A percentile compares a stretch with the other conserved stretches of the same genome.
These are phyloP conservation scores for Phytopythium montanum DNA, from an alignment of 352 stramenopile genomes.

Conservation along the genomic window DNA sequence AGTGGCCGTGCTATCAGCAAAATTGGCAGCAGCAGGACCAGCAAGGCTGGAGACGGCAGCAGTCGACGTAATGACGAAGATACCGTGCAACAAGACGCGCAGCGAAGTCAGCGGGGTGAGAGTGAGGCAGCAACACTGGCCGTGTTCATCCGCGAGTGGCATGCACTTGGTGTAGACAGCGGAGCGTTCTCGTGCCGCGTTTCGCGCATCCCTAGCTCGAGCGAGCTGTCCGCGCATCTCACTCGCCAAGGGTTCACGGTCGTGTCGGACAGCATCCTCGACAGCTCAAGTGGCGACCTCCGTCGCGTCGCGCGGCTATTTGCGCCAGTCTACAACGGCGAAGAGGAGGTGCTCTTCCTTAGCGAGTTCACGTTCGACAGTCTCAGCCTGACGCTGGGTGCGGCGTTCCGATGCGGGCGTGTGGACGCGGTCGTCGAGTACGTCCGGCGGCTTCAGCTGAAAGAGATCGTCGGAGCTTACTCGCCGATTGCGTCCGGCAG, in stretches of 20 bases:
- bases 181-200: slow-evolving; percentile 67
- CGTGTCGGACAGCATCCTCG: slow-evolving; percentile 36
- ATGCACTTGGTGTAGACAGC: slow-evolving; percentile 32
- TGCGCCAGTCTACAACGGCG: slow-evolving; percentile 27
- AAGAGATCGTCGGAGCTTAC: slow-evolving; percentile 69
- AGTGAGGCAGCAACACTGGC: background rate
- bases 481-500: slow-evolving; percentile 16
- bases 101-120: background rate
- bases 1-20: background rate
- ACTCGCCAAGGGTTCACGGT: slow-evolving; percentile 43
- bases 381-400: slow-evolving; percentile 55
- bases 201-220: slow-evolving; percentile 35
- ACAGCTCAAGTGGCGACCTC: slow-evolving; percentile 18
- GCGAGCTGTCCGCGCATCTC: slow-evolving; percentile 44
- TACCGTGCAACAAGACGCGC: slow-evolving; percentile 4
- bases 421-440: slow-evolving; percentile 53
- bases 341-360: slow-evolving; percentile 40
- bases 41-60: background rate
- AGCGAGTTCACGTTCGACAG: slow-evolving; percentile 72
- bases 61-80: background rate
- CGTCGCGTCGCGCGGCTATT: slow-evolving; percentile 50
- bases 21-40: background rate
- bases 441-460: slow-evolving; percentile 73
- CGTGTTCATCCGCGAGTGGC: slow-evolving; percentile 54
- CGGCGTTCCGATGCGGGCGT: slow-evolving; percentile 56